A percentile compares a stretch with the other conserved stretches of the same genome.
phyloP scores from a whole-genome alignment of 2,329 filamentous ascomycete genomes.

The Alternaria conjuncta region DNA sequence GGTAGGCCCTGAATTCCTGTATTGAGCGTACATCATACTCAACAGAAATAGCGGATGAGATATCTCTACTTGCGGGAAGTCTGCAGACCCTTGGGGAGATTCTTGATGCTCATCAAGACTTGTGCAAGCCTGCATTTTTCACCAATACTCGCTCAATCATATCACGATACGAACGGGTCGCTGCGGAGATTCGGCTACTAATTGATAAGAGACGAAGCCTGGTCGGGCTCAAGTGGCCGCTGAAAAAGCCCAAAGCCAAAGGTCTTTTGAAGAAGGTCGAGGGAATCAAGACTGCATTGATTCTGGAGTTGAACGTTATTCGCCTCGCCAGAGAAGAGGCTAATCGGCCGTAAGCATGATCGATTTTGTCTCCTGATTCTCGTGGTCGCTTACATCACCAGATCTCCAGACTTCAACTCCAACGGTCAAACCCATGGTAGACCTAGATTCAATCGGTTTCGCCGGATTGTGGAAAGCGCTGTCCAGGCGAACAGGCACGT shows the following conservation, averaged over 20 bases:
- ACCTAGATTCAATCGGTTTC: constrained; percentile 16
- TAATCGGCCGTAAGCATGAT: not conserved
- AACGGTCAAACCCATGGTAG: not conserved
- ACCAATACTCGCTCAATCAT: not conserved
- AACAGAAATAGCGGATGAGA: constrained; percentile 1
- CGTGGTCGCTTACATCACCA: not conserved
- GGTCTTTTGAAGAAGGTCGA: constrained; percentile 27
- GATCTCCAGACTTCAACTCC: not conserved
- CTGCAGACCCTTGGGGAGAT: constrained; percentile 6
- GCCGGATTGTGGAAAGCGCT: constrained; percentile 24
- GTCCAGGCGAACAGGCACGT: constrained; percentile 23
- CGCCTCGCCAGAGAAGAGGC: constrained; percentile 20
- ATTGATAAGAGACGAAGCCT: constrained; percentile 9
- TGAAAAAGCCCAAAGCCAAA: constrained; percentile 22
- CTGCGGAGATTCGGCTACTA: constrained; percentile 5
- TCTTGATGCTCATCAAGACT: not conserved
- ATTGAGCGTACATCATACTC: not conserved
- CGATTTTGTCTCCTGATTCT: not conserved
- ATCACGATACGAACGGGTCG: not conserved
- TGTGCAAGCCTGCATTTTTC: constrained; percentile 5
- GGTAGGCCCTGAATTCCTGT: not conserved
- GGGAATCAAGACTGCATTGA: constrained; percentile 23
- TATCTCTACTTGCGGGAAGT: constrained; percentile 1
- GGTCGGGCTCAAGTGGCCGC: constrained; percentile 20
- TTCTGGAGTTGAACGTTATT: constrained; percentile 17